A percentile compares a stretch with the other conserved stretches of the same genome.
phyloP scores from a whole-genome alignment of 371 early-diverging fungal genomes.

The Mortierella sp. region DNA sequence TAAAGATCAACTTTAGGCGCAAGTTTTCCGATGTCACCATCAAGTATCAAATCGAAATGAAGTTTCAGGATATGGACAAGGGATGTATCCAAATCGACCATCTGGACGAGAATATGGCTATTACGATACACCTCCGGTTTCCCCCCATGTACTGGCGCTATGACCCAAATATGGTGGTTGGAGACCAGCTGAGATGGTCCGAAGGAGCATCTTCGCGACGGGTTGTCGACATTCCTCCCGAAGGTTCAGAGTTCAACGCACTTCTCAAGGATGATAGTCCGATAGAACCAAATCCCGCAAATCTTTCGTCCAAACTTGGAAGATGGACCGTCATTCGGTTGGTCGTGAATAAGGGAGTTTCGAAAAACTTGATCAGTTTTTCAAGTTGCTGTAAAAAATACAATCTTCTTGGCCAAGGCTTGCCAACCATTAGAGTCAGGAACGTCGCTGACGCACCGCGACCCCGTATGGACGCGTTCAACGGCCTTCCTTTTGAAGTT shows the following conservation, averaged over 20 bases:
- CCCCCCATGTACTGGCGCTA: conserved; percentile 44
- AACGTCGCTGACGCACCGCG: background rate
- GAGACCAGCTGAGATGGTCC: conserved; percentile 20
- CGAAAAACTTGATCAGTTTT: conserved; percentile 4
- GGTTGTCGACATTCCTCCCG: conserved; percentile 33
- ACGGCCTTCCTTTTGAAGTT: conserved; percentile 53
- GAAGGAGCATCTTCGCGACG: conserved; percentile 26
- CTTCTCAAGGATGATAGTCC: background rate
- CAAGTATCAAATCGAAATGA: conserved; percentile 46
- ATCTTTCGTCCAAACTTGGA: conserved; percentile 33
- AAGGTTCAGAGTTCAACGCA: background rate
- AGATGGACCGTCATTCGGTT: conserved; percentile 40
- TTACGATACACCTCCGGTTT: conserved; percentile 35
- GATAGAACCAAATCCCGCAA: conserved; percentile 33
- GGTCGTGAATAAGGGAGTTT: background rate
- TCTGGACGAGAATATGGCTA: background rate
- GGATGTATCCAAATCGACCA: conserved; percentile 32
- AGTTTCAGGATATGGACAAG: conserved; percentile 41
- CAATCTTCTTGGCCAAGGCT: conserved; percentile 15
- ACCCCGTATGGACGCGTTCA: conserved; percentile 12
- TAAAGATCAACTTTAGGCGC: conserved; percentile 35
- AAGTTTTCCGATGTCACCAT: conserved; percentile 21
- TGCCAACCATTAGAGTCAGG: background rate
- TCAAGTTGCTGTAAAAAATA: conserved; percentile 6
- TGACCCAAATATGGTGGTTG: conserved; percentile 19